Evolutionary conservation across 1,284 basidiomycete species (phyloP), one percentile per base, ranked within the genome.

Genomic region (Pascua guehoae): DNA sequence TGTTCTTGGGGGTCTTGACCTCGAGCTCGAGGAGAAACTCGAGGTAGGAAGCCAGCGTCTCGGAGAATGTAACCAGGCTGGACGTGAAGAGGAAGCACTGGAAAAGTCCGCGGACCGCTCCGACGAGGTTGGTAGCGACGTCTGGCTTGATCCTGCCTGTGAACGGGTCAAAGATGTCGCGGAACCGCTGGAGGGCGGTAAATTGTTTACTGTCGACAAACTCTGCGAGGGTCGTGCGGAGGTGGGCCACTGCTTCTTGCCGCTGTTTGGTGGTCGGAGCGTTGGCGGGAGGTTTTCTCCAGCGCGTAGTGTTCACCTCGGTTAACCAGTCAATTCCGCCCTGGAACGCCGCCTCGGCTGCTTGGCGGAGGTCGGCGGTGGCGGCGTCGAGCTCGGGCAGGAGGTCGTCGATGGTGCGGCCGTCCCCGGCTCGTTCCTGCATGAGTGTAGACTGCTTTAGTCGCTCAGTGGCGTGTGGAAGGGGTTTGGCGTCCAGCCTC

Each of bases 241-340:
- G 76, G 5, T 64, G 66, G 40, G 70, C 73, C 7, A 78, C 70
- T 11, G 76, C 71, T 2, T 61, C 68, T 54, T 82, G 79, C 11
- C 84, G 73, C 9, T 70, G 70, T 39, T 61, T 49, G 12, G 76
- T 60, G 8, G 57, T 41, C 0, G 68, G 42, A 5, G 62, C 46
- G 18, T 37, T 43, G 0, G 51, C 38, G 41, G 60, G 73, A 46
- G 56, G 60, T 60, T 64, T 71, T 53, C 72, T 52, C 78, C 81
- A 85, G 38, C 84, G 77, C 12, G 77, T 74, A 10, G 70, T 74
- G 66, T 86, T 85, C 58, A 82, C 72, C 42, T 76, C 67, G n/a
- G 77, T 69, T 39, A 85, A 60, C 49, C 79, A 75, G 5, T 65
- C 62, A 32, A 76, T 66, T 11, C 74, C 70, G 32, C 73, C 73